phyloP scores from a whole-genome alignment of 345 rosid genomes.

The Moricandia moricandioides region DNA sequence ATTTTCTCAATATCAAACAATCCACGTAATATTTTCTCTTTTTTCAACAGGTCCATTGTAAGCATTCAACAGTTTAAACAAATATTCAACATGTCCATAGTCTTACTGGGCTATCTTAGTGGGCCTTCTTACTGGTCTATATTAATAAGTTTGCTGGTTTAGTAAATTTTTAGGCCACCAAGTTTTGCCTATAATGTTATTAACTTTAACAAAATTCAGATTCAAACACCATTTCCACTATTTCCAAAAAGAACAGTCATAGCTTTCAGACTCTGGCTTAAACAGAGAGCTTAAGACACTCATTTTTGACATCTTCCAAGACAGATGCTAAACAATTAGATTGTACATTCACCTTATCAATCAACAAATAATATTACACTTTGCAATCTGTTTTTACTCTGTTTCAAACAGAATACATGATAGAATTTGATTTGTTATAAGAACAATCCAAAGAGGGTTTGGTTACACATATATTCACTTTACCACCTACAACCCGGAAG shows the following conservation, averaged over 20 bases:
- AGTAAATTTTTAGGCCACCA: too few species aligned
- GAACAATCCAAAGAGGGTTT: constrained; percentile 27
- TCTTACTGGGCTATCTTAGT: too few species aligned
- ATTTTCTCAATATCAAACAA: too few species aligned
- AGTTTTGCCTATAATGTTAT: background rate
- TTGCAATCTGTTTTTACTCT: background rate
- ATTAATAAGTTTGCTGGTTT: too few species aligned
- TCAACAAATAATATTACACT: background rate
- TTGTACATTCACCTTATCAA: background rate
- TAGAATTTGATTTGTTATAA: constrained; percentile 18
- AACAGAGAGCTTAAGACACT: constrained; percentile 54
- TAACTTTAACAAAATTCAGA: background rate
- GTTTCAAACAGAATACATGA: constrained; percentile 10
- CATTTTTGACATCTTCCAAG: constrained; percentile 74
- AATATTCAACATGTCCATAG: too few species aligned
- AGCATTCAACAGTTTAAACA: too few species aligned
- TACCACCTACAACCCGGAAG: constrained; percentile 10
- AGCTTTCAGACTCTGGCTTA: background rate
- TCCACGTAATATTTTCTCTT: too few species aligned
- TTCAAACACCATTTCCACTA: constrained; percentile 4
- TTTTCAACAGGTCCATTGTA: too few species aligned
- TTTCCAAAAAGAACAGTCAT: constrained; percentile 6
- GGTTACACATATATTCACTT: constrained; percentile 32
- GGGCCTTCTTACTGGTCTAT: background rate
- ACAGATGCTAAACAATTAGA: constrained; percentile 40